These are phyloP conservation scores for Cyclospora cayetanensis DNA, from an alignment of 169 alveolate genomes.

Conservation along the genomic window DNA sequence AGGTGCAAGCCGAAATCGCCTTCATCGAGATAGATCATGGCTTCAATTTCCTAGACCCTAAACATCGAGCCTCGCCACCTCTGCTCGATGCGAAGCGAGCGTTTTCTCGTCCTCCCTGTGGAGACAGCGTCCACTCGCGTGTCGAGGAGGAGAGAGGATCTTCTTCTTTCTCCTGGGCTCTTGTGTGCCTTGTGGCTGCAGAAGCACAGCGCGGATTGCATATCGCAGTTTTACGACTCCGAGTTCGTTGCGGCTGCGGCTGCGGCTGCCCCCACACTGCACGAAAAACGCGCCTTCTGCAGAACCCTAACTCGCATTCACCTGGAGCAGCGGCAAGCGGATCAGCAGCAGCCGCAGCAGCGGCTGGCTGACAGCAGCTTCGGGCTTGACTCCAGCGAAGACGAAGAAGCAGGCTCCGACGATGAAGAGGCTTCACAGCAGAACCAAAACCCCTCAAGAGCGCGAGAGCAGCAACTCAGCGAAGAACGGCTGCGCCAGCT, in stretches of 20 bases:
- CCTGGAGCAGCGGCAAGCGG: neutral
- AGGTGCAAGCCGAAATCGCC: too few species aligned
- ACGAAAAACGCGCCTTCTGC: neutral
- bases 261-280: slow-evolving; percentile 4
- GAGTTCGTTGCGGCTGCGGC: slow-evolving; percentile 12
- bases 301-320: neutral
- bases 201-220: neutral
- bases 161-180: too few species aligned
- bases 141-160: too few species aligned
- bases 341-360: slow-evolving; percentile 32
- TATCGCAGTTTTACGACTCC: neutral
- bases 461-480: neutral
- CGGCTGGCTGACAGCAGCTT: neutral
- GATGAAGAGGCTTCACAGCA: too few species aligned
- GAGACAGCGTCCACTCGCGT: too few species aligned
- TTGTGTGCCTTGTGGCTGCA: neutral
- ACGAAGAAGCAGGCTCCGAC: too few species aligned
- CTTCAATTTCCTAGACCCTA: neutral
- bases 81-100: too few species aligned
- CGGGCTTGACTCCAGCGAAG: slow-evolving; percentile 3
- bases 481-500: slow-evolving; percentile 57
- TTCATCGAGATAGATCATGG: too few species aligned
- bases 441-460: too few species aligned
- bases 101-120: too few species aligned
- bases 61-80: neutral